A percentile compares a stretch with the other conserved stretches of the same genome.
phyloP scores from a whole-genome alignment of 164 flowering plant genomes.

The Malania oleifera region DNA sequence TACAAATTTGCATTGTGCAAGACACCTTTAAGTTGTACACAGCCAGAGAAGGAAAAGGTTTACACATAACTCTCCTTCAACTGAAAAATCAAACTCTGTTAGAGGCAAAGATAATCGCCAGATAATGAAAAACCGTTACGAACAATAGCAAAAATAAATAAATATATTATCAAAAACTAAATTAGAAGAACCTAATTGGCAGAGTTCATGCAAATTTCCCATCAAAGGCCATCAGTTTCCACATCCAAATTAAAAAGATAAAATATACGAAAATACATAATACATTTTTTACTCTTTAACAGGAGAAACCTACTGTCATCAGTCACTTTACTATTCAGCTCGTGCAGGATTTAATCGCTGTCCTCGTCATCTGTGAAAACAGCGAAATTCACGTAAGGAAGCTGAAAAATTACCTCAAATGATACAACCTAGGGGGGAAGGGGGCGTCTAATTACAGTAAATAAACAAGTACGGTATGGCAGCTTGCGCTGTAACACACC shows the following conservation, averaged over 20 bases:
- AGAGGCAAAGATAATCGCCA: too few relatives aligned
- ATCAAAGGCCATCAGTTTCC: background rate
- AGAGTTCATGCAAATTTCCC: constrained; percentile 1
- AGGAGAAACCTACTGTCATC: background rate
- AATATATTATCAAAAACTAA: too few relatives aligned
- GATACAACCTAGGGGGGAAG: background rate
- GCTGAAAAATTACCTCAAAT: background rate
- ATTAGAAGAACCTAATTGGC: background rate
- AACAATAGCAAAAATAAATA: too few relatives aligned
- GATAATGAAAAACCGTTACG: too few relatives aligned
- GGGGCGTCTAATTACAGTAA: too few relatives aligned
- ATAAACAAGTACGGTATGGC: too few relatives aligned
- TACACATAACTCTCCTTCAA: too few relatives aligned
- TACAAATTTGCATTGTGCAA: too few relatives aligned
- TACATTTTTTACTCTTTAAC: background rate
- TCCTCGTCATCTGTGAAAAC: constrained; percentile 32
- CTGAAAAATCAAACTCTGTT: too few relatives aligned
- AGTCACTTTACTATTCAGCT: background rate
- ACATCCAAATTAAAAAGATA: constrained; percentile 1
- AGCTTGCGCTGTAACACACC: too few relatives aligned
- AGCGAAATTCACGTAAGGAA: background rate
- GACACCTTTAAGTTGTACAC: too few relatives aligned
- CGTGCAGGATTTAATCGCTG: constrained; percentile 28
- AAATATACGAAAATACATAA: background rate
- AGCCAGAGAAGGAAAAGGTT: too few relatives aligned